A percentile compares a stretch with the other conserved stretches of the same genome.
Evolutionary conservation across 2,329 filamentous ascomycete genomes (phyloP).

Genomic region (Sporothrix euskadiensis): DNA sequence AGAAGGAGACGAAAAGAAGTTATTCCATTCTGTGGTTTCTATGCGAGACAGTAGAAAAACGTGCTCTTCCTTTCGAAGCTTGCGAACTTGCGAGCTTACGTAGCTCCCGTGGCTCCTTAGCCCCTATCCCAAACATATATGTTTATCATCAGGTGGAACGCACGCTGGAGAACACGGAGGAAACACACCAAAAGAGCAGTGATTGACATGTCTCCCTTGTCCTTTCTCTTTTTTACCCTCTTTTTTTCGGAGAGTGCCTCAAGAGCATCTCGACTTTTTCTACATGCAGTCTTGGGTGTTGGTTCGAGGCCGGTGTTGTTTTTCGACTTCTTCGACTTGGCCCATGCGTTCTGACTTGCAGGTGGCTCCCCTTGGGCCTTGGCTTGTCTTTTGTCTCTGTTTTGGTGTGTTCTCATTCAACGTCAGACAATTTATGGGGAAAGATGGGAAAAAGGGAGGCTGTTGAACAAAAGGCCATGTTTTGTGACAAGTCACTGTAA

Average conservation of each 20-base stretch:
- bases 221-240: not conserved
- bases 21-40: not conserved
- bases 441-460: not conserved
- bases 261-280: not conserved
- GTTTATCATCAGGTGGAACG: not conserved
- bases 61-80: not conserved
- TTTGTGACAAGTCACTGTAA: slow-evolving; percentile 17
- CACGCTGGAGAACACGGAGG: not conserved
- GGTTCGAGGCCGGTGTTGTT: not conserved
- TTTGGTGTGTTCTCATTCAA: not conserved
- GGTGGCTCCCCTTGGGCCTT: not conserved
- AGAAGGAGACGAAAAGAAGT: not conserved
- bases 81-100: not conserved
- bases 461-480: not conserved
- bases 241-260: not conserved
- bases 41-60: not conserved
- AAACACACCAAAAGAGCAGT: not conserved
- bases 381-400: not conserved
- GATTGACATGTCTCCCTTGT: not conserved
- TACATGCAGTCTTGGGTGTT: not conserved
- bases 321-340: not conserved
- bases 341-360: slow-evolving; percentile 13
- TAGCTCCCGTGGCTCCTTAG: not conserved
- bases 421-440: not conserved
- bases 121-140: not conserved